A percentile compares a stretch with the other conserved stretches of the same genome.
Conservation (phyloP, 495 filamentous ascomycete species). For the Podospora australis region DNA sequence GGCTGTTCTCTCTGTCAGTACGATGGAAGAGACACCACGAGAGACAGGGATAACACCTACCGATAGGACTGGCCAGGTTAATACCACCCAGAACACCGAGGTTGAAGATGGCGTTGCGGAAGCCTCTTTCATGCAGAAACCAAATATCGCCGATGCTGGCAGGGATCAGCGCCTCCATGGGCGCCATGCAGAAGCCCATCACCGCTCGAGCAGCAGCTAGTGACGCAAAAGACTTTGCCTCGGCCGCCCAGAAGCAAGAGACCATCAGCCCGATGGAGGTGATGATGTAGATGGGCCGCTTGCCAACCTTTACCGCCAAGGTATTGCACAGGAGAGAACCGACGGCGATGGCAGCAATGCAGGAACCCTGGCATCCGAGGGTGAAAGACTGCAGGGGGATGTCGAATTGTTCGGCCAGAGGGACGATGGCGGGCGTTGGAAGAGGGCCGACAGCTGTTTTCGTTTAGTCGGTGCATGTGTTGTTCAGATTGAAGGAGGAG, state of each 20-base stretch:
- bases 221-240: constrained; percentile 15
- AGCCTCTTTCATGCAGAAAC: constrained; percentile 28
- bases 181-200: constrained; percentile 38
- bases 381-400: constrained; percentile 31
- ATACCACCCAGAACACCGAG: constrained; percentile 27
- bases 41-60: constrained; percentile 14
- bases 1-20: constrained; percentile 13
- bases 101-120: constrained; percentile 17
- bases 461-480: neutral
- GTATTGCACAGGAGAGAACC: constrained; percentile 6
- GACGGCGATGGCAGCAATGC: constrained; percentile 4
- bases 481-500: neutral
- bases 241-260: constrained; percentile 14
- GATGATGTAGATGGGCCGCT: constrained; percentile 7
- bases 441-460: constrained; percentile 35
- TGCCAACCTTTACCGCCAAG: constrained; percentile 5
- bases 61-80: constrained; percentile 38
- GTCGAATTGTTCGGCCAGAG: constrained; percentile 31
- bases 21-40: neutral
- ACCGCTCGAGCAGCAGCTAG: constrained; percentile 24
- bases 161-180: constrained; percentile 52
- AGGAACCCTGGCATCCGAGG: constrained; percentile 17
- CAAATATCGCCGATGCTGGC: constrained; percentile 50
- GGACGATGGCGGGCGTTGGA: constrained; percentile 26
- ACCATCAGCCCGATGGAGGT: constrained; percentile 13